Base-by-base conservation (phyloP, 2,329 filamentous ascomycete species). In the Amesomyces nigricolor region DNA sequence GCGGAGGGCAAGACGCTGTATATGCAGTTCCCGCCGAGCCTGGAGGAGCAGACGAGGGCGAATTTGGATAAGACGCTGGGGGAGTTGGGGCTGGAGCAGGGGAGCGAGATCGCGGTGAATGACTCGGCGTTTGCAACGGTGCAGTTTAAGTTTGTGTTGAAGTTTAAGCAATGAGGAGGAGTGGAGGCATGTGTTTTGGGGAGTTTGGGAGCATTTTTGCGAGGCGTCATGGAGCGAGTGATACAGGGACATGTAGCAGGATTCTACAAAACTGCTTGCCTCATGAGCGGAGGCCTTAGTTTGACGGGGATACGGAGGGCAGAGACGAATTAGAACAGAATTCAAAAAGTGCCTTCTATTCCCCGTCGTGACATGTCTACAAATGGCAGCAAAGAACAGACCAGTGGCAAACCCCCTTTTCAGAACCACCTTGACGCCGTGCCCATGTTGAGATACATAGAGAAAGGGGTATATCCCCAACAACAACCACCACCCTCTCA, bases 41-140 rank as follows among this genome's bases (percentile, higher is more conserved):
- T 99, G 53, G 89, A 96, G 68, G 83, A 90, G 72, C 82, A 90
- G 73, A 96, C 92, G 1, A 78, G 89, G 53, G 82, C 84, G 1
- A 97, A 99, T 68, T 74, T 99, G 59, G 76, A 77, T 59, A 89
- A 87, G 75, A 94, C 86, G 65, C 75, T 99, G 56, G 73, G 71
- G 29, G 89, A 95, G 16, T 70, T 99, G 60, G 78, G 75, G 0
- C 65, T 99, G 19, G 80, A 81, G 45, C 78, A 91, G 64, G 90
- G 91, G 11, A 88, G 96, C 68, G 90, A 96, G 71, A 80, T 99
- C 47, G 89, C 85, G n/a, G 87, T 99, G 46, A 91, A 89, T 14
- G 92, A 97, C 70, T 88, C 89, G n/a, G 89, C 90, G 1, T 94
- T 95, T 68, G 82, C 85, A 35, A 85, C 89, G 26, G 82, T 88